These are phyloP conservation scores for Theileria sp. DNA, from an alignment of 169 alveolate genomes.

Conservation along the genomic window DNA sequence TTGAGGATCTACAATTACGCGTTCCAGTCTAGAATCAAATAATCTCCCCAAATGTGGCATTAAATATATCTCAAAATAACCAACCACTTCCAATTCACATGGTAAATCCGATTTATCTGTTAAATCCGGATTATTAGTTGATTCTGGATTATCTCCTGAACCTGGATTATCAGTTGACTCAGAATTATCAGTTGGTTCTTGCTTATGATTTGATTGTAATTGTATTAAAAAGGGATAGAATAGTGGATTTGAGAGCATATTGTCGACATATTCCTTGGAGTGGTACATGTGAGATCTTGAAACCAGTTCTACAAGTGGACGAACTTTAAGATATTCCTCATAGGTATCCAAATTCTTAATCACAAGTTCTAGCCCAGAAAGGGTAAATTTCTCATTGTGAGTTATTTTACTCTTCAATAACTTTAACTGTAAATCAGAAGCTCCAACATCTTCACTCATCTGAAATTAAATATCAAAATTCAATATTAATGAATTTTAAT, in stretches of 20 bases:
- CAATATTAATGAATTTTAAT: not conserved
- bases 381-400: not conserved
- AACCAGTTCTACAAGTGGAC: slow-evolving; percentile 41
- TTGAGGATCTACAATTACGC: slow-evolving; percentile 66
- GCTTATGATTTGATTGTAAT: not conserved
- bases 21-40: slow-evolving; percentile 75
- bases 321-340: slow-evolving; percentile 55
- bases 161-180: not conserved
- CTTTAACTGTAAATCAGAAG: not conserved
- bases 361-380: not conserved
- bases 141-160: not conserved
- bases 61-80: slow-evolving; percentile 70
- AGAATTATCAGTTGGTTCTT: not conserved
- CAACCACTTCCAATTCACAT: slow-evolving; percentile 37
- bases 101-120: not conserved
- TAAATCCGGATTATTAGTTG: not conserved
- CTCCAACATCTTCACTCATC: not conserved
- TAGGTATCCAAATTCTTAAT: slow-evolving; percentile 49
- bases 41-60: slow-evolving; percentile 76
- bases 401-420: not conserved
- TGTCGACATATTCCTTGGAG: slow-evolving; percentile 26
- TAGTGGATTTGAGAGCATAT: slow-evolving; percentile 34
- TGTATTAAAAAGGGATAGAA: slow-evolving; percentile 53
- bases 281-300: slow-evolving; percentile 35
- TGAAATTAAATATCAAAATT: not conserved